Conservation (phyloP, 2,329 filamentous ascomycete genomes). For the Ophiostoma sp. region DNA sequence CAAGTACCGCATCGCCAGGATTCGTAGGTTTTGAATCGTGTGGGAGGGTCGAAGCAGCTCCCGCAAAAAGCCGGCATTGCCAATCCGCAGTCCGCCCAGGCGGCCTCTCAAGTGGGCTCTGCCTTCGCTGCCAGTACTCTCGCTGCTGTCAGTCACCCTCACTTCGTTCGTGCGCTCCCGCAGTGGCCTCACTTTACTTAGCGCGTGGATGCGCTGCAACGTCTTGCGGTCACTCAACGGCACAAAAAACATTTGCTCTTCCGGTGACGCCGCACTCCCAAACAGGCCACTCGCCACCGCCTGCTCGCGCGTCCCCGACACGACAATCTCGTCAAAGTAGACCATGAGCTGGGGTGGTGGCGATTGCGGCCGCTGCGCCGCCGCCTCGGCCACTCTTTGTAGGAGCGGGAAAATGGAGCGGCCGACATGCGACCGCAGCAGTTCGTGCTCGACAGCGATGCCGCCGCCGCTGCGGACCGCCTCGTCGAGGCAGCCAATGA, state of each 20-base stretch:
- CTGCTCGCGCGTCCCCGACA: constrained; percentile 19
- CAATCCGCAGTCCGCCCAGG: constrained; percentile 18
- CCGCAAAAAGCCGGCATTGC: constrained; percentile 23
- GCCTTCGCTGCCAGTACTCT: neutral
- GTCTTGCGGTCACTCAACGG: constrained; percentile 15
- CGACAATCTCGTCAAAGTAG: constrained; percentile 22
- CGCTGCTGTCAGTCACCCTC: neutral
- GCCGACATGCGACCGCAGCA: constrained; percentile 10
- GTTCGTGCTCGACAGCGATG: neutral
- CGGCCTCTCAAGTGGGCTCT: neutral
- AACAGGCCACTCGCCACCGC: constrained; percentile 26
- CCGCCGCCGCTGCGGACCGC: constrained; percentile 10
- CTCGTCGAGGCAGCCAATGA: constrained; percentile 8
- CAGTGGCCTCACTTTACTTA: neutral
- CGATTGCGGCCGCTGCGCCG: neutral
- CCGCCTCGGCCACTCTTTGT: neutral
- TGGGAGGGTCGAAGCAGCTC: constrained; percentile 16
- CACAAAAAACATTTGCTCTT: constrained; percentile 24
- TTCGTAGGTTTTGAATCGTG: neutral
- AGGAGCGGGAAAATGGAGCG: constrained; percentile 19
- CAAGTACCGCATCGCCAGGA: constrained; percentile 20
- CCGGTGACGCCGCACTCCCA: constrained; percentile 4
- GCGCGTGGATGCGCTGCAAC: constrained; percentile 10
- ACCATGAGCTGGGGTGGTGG: constrained; percentile 14
- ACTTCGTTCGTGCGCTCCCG: neutral